phyloP scores from a whole-genome alignment of 2,329 filamentous ascomycete genomes.

The Chalara sp. region DNA sequence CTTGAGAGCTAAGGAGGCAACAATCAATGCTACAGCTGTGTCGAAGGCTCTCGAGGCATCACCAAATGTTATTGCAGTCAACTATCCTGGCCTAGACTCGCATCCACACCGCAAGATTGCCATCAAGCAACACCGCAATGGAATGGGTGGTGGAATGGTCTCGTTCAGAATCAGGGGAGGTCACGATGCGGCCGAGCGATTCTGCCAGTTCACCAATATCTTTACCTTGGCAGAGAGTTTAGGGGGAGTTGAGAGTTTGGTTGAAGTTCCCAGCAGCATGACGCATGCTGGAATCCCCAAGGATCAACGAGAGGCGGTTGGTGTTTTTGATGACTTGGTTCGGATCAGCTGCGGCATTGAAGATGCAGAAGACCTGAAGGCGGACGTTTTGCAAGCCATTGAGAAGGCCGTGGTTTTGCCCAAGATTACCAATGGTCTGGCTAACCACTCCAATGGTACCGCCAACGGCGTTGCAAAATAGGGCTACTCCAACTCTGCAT shows the following conservation, averaged over 20 bases:
- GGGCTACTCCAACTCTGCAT: background rate
- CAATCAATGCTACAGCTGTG: slow-evolving; percentile 71
- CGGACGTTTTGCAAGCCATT: slow-evolving; percentile 76
- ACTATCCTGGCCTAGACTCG: slow-evolving; percentile 87
- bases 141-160: slow-evolving; percentile 94
- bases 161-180: slow-evolving; percentile 91
- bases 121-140: slow-evolving; percentile 84
- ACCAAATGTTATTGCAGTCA: slow-evolving; percentile 78
- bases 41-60: slow-evolving; percentile 72
- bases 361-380: slow-evolving; percentile 76
- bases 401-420: slow-evolving; percentile 58
- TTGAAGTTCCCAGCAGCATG: slow-evolving; percentile 92
- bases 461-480: too few relatives aligned
- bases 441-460: background rate
- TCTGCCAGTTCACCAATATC: slow-evolving; percentile 83
- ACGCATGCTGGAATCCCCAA: slow-evolving; percentile 92
- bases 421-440: slow-evolving; percentile 25
- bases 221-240: slow-evolving; percentile 92
- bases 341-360: slow-evolving; percentile 92
- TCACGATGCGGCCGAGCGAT: slow-evolving; percentile 76
- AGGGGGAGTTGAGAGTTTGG: slow-evolving; percentile 85
- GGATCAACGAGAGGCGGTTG: slow-evolving; percentile 84
- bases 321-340: slow-evolving; percentile 91
- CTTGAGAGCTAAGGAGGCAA: slow-evolving; percentile 80
- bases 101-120: slow-evolving; percentile 84